phyloP scores from a whole-genome alignment of 2,329 filamentous ascomycete genomes.

The Alternaria gaisen region DNA sequence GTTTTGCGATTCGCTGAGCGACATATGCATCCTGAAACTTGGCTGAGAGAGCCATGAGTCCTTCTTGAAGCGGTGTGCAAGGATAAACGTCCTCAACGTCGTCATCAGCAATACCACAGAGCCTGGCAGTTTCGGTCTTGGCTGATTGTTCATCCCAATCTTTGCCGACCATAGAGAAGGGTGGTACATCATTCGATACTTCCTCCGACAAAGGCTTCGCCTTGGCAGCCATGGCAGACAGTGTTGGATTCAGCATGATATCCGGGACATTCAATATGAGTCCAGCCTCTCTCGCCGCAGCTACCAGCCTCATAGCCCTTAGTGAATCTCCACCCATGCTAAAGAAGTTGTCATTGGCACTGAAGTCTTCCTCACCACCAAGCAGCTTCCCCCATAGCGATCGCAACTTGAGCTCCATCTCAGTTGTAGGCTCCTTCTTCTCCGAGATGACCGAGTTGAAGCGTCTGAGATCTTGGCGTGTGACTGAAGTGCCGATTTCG shows the following conservation, averaged over 20 bases:
- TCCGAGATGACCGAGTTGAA: constrained; percentile 43
- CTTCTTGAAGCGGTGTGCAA: constrained; percentile 55
- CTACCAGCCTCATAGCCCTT: constrained; percentile 65
- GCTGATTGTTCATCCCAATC: constrained; percentile 44
- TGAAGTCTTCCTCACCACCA: constrained; percentile 44
- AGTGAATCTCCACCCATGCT: constrained; percentile 61
- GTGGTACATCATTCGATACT: constrained; percentile 32
- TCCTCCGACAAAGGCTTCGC: constrained; percentile 32
- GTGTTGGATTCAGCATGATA: constrained; percentile 60
- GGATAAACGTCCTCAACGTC: constrained; percentile 53
- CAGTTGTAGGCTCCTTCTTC: constrained; percentile 55
- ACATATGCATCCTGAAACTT: constrained; percentile 51
- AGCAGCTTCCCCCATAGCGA: constrained; percentile 46
- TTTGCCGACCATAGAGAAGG: constrained; percentile 46
- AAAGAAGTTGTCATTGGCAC: constrained; percentile 54
- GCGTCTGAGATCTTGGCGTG: constrained; percentile 42
- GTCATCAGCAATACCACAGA: constrained; percentile 37
- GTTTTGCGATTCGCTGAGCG: constrained; percentile 47
- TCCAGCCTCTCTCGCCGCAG: constrained; percentile 60
- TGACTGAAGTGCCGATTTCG: constrained; percentile 44
- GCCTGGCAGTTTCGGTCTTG: constrained; percentile 49
- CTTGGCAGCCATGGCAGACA: constrained; percentile 57
- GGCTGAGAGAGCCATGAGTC: constrained; percentile 52
- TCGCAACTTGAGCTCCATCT: constrained; percentile 43
- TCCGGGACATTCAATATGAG: constrained; percentile 63